These are phyloP conservation scores for Teratosphaeria destructans DNA, from an alignment of 2,329 filamentous ascomycete species.

Conservation along the genomic window DNA sequence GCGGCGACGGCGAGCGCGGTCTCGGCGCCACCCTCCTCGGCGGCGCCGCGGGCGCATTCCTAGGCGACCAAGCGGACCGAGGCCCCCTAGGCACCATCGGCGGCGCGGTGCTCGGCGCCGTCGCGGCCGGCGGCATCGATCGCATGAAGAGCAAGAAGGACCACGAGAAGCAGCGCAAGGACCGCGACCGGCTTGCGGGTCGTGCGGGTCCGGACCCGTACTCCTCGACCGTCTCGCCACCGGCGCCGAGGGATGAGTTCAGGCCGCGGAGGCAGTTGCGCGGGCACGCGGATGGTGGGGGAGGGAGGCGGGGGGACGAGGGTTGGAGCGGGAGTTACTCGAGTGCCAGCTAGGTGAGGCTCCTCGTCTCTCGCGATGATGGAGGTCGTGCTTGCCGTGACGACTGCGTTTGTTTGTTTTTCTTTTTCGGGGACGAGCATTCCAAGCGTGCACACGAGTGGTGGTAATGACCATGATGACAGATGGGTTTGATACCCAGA, in stretches of 20 bases:
- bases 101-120: conserved; percentile 17
- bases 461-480: neutral
- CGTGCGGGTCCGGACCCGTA: conserved; percentile 5
- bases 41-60: conserved; percentile 17
- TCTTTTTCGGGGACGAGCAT: neutral
- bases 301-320: neutral
- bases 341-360: neutral
- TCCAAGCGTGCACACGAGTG: neutral
- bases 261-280: conserved; percentile 1
- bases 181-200: neutral
- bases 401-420: neutral
- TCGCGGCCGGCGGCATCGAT: conserved; percentile 16
- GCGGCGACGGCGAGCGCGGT: conserved; percentile 15
- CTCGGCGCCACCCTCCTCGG: conserved; percentile 19
- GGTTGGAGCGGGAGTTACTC: neutral
- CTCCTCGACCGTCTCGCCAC: neutral
- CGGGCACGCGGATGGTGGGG: neutral
- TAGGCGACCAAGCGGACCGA: conserved; percentile 14
- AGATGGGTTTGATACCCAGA: neutral
- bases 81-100: conserved; percentile 15
- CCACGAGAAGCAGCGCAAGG: conserved; percentile 10
- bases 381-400: neutral
- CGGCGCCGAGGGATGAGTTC: conserved; percentile 2
- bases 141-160: conserved; percentile 15
- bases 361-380: neutral